Evolutionary conservation across 2,329 filamentous ascomycete species (phyloP), one percentile per base, ranked within the genome.

Genomic region (Botrytis elliptica): DNA sequence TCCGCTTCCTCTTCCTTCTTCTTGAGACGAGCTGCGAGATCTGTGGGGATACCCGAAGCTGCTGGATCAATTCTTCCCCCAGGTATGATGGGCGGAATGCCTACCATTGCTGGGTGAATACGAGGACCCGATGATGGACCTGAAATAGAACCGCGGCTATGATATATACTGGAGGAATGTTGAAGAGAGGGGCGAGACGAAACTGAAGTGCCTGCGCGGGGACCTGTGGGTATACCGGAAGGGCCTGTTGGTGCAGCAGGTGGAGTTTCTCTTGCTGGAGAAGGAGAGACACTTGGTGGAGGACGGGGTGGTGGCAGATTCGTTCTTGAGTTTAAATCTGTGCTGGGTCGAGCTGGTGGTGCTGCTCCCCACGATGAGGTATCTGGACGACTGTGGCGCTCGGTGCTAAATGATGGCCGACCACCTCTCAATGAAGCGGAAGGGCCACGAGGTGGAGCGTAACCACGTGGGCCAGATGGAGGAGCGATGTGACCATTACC

Each of bases 401-500:
- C 80, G 42, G 74, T 77, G 38, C 75, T 75, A 49, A 81, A 80
- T 42, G 79, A 79, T 8, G 76, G 75, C 76, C 80, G 77, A 20
- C 79, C 78, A 38, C 79, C 80, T 75, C 80, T 77, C 72, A 78
- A 77, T 44, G 75, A 75, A 64, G 76, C 77, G 9, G 75, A 74
- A 59, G 72, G 72, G 25, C 79, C 79, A 62, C 79, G 77, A 66
- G 73, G 62, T 49, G 79, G 76, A 25, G 78, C 76, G 71, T 80
- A 81, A 33, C 79, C 81, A 68, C 81, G 79, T 70, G 81, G 81
- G 68, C 81, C 81, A n/a, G 80, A 77, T 55, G 81, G 81, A 59
- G 80, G 80, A 42, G 38, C 60, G 20, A 71, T 62, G 69, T 68
- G 57, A 46, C 72, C 57, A 38, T 64, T 36, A 46, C 72, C 76